These are phyloP conservation scores for Starmerella riodocensis DNA, from an alignment of 805 yeast species.

Conservation along the genomic window DNA sequence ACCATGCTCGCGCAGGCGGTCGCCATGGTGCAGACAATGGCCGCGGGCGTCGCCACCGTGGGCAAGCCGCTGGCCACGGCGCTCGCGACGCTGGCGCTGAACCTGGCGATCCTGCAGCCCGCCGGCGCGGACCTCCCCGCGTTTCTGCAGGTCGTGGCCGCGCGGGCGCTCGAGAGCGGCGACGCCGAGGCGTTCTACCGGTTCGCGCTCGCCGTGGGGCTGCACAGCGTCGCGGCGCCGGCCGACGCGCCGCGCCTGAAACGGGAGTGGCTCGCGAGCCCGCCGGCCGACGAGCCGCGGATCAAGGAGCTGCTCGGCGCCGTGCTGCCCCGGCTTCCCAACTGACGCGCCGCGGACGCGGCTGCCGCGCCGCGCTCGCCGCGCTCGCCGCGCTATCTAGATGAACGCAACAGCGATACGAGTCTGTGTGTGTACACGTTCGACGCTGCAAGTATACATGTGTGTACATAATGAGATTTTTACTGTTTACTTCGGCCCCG, in stretches of 20 bases:
- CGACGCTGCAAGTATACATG: no score
- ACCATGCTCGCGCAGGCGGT: slow-evolving; percentile 25
- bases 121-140: slow-evolving; percentile 3
- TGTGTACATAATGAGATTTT: no score
- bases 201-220: slow-evolving; percentile 19
- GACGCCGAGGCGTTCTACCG: slow-evolving; percentile 21
- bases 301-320: slow-evolving; percentile 9
- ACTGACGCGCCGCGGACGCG: no score
- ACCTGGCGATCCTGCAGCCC: slow-evolving; percentile 16
- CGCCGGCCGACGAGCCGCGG: slow-evolving; percentile 8
- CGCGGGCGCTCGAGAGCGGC: slow-evolving; percentile 1
- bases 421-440: no score
- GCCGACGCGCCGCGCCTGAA: slow-evolving; percentile 5
- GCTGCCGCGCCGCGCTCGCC: no score
- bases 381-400: no score
- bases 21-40: slow-evolving; percentile 14
- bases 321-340: slow-evolving; percentile 3
- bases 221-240: slow-evolving; percentile 11
- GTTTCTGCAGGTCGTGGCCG: neutral
- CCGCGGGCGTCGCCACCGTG: neutral
- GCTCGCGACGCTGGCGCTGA: slow-evolving; percentile 31
- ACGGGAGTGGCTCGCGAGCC: slow-evolving; percentile 6
- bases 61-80: slow-evolving; percentile 28
- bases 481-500: no score
- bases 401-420: no score